A percentile compares a stretch with the other conserved stretches of the same genome.
Evolutionary conservation across 2,329 filamentous ascomycete species (phyloP).

Genomic region (Hawksworthiomyces lignivorus): DNA sequence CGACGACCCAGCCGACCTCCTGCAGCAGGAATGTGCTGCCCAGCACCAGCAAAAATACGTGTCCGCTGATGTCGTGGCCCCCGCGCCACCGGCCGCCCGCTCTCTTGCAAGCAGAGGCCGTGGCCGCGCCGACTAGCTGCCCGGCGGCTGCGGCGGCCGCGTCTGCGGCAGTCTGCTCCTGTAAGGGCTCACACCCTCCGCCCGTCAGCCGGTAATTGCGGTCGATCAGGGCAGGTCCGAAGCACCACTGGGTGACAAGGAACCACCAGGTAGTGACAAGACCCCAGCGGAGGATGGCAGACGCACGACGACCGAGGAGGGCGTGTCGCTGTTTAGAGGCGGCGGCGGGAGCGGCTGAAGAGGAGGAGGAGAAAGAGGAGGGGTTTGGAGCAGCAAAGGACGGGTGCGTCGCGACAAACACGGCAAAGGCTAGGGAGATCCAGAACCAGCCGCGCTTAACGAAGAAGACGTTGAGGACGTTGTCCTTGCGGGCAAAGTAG

Average conservation of each 20-base stretch:
- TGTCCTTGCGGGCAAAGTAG: conserved; percentile 92
- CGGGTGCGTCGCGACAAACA: conserved; percentile 64
- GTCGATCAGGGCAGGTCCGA: conserved; percentile 85
- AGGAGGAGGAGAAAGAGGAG: too few relatives aligned
- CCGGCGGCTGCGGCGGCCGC: conserved; percentile 16
- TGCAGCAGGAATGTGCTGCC: conserved; percentile 75
- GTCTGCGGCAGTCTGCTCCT: conserved; percentile 38
- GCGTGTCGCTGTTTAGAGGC: conserved; percentile 14
- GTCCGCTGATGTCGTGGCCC: conserved; percentile 94
- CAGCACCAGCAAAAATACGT: conserved; percentile 86
- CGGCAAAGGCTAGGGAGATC: conserved; percentile 67
- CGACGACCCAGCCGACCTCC: conserved; percentile 60
- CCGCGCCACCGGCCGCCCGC: conserved; percentile 79
- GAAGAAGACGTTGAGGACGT: conserved; percentile 86
- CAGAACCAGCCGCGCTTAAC: conserved; percentile 95
- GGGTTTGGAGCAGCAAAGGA: conserved; percentile 30
- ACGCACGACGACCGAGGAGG: conserved; percentile 25
- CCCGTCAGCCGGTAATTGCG: conserved; percentile 83
- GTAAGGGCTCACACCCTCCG: conserved; percentile 63
- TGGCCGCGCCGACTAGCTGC: conserved; percentile 39
- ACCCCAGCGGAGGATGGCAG: conserved; percentile 58
- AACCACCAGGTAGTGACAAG: conserved; percentile 74
- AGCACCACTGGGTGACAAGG: conserved; percentile 91
- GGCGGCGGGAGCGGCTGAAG: conserved; percentile 2
- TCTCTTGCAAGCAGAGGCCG: conserved; percentile 72